A percentile compares a stretch with the other conserved stretches of the same genome.
Evolutionary conservation across 1,284 basidiomycete genomes (phyloP).

Genomic region (Pisolithus thermaeus): DNA sequence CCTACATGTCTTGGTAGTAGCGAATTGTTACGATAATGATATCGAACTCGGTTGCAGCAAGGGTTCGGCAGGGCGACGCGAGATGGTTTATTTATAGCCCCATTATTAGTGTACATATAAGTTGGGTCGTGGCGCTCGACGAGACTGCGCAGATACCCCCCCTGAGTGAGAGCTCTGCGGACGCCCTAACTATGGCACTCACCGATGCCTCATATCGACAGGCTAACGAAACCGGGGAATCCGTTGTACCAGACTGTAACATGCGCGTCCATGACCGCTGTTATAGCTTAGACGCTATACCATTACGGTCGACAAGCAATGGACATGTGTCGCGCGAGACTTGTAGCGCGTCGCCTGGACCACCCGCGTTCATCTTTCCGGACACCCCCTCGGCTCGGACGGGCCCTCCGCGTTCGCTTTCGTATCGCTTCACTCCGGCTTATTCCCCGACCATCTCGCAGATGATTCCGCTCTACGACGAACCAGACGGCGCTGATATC

Average conservation of each 20-base stretch:
- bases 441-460: constrained; percentile 36
- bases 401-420: constrained; percentile 69
- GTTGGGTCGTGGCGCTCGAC: constrained; percentile 10
- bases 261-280: not conserved
- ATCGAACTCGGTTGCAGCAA: too few species aligned
- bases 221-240: not conserved
- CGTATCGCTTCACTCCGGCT: constrained; percentile 53
- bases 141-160: constrained; percentile 6
- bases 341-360: not conserved
- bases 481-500: constrained; percentile 20
- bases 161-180: constrained; percentile 3
- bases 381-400: constrained; percentile 61
- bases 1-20: too few species aligned
- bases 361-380: constrained; percentile 19
- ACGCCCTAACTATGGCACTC: constrained; percentile 6
- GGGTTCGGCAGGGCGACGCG: too few species aligned
- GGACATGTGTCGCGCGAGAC: constrained; percentile 5
- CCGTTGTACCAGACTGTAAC: not conserved
- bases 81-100: not conserved
- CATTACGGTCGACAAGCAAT: constrained; percentile 4
- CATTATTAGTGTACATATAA: not conserved
- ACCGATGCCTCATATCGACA: not conserved
- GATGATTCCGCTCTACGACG: constrained; percentile 9
- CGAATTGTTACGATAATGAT: too few species aligned
- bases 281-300: not conserved